phyloP scores from a whole-genome alignment of 805 yeast genomes.

The Candida broadrunensis region DNA sequence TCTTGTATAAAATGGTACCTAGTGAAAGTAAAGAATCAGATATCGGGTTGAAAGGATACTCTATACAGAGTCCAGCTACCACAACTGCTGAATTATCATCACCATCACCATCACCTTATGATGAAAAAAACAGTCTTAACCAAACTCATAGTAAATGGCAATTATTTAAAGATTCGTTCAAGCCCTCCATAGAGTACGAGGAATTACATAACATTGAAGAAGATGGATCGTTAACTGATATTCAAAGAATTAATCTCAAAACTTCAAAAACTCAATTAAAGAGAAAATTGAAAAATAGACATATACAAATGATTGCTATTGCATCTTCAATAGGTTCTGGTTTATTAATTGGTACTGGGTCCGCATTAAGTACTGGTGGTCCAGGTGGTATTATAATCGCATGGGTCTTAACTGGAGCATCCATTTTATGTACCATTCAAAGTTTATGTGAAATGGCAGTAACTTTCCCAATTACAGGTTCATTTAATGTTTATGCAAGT shows the following conservation, averaged over 20 bases:
- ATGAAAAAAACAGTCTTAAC: not conserved
- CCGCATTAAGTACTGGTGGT: slow-evolving; percentile 35
- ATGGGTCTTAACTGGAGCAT: slow-evolving; percentile 34
- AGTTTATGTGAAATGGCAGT: slow-evolving; percentile 47
- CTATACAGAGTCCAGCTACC: not conserved
- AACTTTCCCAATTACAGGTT: slow-evolving; percentile 41
- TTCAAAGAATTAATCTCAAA: slow-evolving; percentile 38
- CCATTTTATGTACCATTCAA: slow-evolving; percentile 38
- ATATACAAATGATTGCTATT: slow-evolving; percentile 43
- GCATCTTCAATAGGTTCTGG: slow-evolving; percentile 45
- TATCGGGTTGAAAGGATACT: not conserved
- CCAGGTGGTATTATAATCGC: slow-evolving; percentile 40
- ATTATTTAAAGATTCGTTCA: slow-evolving; percentile 49
- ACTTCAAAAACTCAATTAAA: slow-evolving; percentile 38
- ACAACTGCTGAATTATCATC: not conserved
- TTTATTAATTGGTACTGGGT: slow-evolving; percentile 40
- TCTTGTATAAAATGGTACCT: not conserved
- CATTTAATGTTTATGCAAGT: slow-evolving; percentile 56
- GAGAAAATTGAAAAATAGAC: slow-evolving; percentile 31
- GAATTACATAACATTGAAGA: slow-evolving; percentile 15
- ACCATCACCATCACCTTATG: not conserved
- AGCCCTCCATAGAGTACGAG: slow-evolving; percentile 21
- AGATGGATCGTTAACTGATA: slow-evolving; percentile 26
- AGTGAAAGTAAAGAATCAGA: not conserved
- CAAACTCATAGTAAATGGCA: slow-evolving; percentile 30